These are phyloP conservation scores for Bassia scoparia DNA, from an alignment of 148 eudicot species.

Conservation along the genomic window DNA sequence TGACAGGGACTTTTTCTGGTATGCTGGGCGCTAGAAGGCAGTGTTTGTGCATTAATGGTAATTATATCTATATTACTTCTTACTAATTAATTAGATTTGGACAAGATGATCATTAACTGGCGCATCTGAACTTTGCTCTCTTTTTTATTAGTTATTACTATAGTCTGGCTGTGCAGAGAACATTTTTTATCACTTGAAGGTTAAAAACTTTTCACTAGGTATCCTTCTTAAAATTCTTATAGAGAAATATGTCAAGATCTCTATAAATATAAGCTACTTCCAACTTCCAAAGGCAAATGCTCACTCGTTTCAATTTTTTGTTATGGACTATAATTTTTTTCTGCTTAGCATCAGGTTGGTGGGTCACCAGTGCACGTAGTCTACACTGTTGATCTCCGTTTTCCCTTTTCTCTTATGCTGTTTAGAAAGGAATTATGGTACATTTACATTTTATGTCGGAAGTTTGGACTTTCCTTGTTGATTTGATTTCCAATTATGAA, in stretches of 20 bases:
- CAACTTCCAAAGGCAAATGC: neutral
- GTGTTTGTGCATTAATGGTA: conserved; percentile 95
- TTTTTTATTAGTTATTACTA: neutral
- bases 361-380: neutral
- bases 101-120: neutral
- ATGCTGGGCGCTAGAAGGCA: conserved; percentile 97
- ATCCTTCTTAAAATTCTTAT: too few relatives aligned
- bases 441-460: too few relatives aligned
- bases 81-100: neutral
- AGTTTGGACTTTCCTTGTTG: neutral
- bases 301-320: neutral
- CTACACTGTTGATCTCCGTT: neutral
- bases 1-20: conserved; percentile 95
- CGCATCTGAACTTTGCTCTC: neutral
- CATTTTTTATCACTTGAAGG: too few relatives aligned
- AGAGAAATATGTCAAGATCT: neutral
- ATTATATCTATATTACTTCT: conserved; percentile 7
- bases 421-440: neutral
- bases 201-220: too few relatives aligned
- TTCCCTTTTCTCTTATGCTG: neutral
- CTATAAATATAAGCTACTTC: neutral
- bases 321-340: neutral
- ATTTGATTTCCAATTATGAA: too few relatives aligned
- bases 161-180: neutral
- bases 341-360: neutral